Evolutionary conservation across 345 rosid species (phyloP).

Genomic region (Lepidium didymum): DNA sequence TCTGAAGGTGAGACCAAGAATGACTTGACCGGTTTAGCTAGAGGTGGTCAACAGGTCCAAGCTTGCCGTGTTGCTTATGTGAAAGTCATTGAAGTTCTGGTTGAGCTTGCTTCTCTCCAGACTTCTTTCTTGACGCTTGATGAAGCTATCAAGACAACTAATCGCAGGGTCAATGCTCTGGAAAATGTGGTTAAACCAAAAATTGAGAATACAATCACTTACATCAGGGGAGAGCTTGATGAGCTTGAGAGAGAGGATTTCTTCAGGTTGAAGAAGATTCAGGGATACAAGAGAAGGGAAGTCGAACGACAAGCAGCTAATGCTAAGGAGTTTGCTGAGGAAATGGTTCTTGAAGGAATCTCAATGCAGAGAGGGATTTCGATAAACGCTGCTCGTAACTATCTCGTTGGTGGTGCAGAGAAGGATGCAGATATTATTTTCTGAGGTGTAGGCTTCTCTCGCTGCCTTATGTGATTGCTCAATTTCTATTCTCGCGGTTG

Average conservation of each 20-base stretch:
- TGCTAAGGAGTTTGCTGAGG: constrained; percentile 60
- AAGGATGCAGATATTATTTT: constrained; percentile 81
- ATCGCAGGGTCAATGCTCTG: constrained; percentile 82
- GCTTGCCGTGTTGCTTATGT: constrained; percentile 84
- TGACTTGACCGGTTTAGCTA: constrained; percentile 84
- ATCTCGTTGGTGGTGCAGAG: constrained; percentile 47
- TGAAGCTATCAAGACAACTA: constrained; percentile 92
- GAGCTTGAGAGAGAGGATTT: constrained; percentile 93
- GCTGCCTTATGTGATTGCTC: constrained; percentile 10
- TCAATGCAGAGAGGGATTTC: constrained; percentile 77
- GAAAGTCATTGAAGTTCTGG: constrained; percentile 82
- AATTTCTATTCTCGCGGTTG: neutral
- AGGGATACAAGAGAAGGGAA: constrained; percentile 76
- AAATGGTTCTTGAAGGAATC: constrained; percentile 52
- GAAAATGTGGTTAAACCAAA: constrained; percentile 93
- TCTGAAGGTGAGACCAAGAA: constrained; percentile 82
- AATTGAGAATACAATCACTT: constrained; percentile 73
- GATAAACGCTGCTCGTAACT: constrained; percentile 46
- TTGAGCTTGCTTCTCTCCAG: constrained; percentile 94
- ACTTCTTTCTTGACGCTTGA: constrained; percentile 91
- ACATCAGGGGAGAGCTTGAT: constrained; percentile 88
- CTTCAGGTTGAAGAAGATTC: constrained; percentile 88
- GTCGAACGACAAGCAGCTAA: constrained; percentile 46
- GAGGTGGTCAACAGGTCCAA: constrained; percentile 93
- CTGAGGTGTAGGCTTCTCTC: constrained; percentile 35